Evolutionary conservation across 345 rosid species (phyloP).

Genomic region (Salix caprea): DNA sequence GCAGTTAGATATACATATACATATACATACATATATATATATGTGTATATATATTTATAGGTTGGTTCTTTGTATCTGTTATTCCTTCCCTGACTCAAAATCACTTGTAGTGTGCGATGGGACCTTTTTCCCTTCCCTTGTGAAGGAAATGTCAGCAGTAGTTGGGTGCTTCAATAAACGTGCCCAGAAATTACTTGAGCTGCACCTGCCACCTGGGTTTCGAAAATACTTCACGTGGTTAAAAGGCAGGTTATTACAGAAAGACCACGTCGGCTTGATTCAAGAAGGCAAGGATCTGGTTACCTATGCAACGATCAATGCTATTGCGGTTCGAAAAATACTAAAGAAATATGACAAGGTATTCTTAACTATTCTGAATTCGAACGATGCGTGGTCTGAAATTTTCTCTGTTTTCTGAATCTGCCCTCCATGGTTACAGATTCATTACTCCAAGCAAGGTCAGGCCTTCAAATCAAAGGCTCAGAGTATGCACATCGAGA

Average conservation of each 20-base stretch:
- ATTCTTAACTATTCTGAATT: too few species aligned
- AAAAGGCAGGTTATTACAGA: slow-evolving; percentile 42
- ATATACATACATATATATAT: too few species aligned
- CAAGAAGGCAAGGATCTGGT: slow-evolving; percentile 87
- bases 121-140: slow-evolving; percentile 86
- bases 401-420: neutral
- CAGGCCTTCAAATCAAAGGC: slow-evolving; percentile 84
- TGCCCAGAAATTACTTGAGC: slow-evolving; percentile 79
- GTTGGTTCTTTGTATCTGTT: neutral
- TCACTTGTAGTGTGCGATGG: slow-evolving; percentile 72
- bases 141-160: slow-evolving; percentile 71
- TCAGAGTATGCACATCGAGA: slow-evolving; percentile 79
- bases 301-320: slow-evolving; percentile 77
- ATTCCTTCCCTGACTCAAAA: neutral
- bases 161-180: slow-evolving; percentile 78
- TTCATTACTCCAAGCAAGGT: slow-evolving; percentile 90
- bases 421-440: slow-evolving; percentile 30
- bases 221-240: slow-evolving; percentile 66
- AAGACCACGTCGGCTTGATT: slow-evolving; percentile 51
- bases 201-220: slow-evolving; percentile 80
- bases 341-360: slow-evolving; percentile 97
- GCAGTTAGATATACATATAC: neutral
- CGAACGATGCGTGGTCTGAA: too few species aligned
- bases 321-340: slow-evolving; percentile 78
- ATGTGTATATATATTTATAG: too few species aligned